A percentile compares a stretch with the other conserved stretches of the same genome.
Evolutionary conservation across 192 early-diverging fungal genomes (phyloP).

Genomic region (Geranomyces variabilis): DNA sequence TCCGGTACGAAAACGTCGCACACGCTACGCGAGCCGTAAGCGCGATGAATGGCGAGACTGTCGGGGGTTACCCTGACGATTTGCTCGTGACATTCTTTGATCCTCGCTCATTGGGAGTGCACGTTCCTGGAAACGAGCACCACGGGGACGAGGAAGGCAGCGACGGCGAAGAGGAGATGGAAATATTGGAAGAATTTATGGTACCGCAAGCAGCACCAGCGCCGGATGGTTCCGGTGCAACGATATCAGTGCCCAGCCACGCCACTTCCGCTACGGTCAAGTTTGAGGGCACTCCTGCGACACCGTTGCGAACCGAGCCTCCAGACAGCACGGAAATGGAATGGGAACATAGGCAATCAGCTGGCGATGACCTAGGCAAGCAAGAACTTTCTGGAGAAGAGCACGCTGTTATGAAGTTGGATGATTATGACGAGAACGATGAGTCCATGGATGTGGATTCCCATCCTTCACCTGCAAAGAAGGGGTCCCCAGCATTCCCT

Average conservation of each 20-base stretch:
- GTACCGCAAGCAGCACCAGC: conserved; percentile 3
- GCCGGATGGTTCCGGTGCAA: not conserved
- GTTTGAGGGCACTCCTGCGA: not conserved
- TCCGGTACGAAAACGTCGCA: conserved; percentile 17
- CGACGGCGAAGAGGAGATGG: conserved; percentile 30
- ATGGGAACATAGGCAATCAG: not conserved
- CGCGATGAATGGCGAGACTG: conserved; percentile 26
- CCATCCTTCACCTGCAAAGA: no score
- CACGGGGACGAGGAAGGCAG: conserved; percentile 8
- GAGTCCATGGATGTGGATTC: not conserved
- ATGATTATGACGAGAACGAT: not conserved
- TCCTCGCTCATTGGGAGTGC: not conserved
- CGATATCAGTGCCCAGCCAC: not conserved
- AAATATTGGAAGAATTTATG: conserved; percentile 25
- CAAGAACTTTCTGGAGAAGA: not conserved
- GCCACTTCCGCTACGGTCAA: not conserved
- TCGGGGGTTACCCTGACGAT: conserved; percentile 30
- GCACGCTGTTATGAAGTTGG: not conserved
- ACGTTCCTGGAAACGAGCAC: not conserved
- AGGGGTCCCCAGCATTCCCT: not conserved
- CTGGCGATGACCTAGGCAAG: not conserved
- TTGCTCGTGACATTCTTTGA: conserved; percentile 14
- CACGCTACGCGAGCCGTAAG: conserved; percentile 19
- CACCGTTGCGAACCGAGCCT: not conserved
- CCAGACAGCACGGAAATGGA: not conserved